Base-by-base conservation (phyloP, 78 protist species). In the Planoprotostelium fungivorum region DNA sequence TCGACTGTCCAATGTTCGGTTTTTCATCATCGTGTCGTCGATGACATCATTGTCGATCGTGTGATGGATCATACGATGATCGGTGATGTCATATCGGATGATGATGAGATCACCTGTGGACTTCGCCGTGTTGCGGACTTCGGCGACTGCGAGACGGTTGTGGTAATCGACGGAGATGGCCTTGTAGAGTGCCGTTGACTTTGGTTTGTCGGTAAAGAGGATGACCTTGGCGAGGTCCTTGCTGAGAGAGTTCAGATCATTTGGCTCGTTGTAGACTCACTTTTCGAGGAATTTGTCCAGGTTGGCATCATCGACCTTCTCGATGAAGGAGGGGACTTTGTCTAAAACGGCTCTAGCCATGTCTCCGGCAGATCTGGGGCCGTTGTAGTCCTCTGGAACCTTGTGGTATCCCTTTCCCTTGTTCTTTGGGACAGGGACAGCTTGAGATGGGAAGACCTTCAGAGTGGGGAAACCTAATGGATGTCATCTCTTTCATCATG, bases 301-400 rank as follows among this genome's bases (percentile, higher is more conserved):
- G 25, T 87, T 63, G 23, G 63, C 28, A 34, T 34, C 36, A 9
- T 91, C 86, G 1, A 94, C 86, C 35, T 93, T 90, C 34, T 1
- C 73, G 5, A 36, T 37, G 51, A 51, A 90, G 87, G 35, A 34
- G 87, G 91, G 92, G 28, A 94, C 36, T 38, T 87, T 89, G 16
- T 73, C 1, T 28, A 89, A 38, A 1, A 87, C 84, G 37, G 36
- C 88, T 28, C 39, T 86, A 29, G 86, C 85, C 34, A 94, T 84
- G 36, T 34, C 90, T 0, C 34, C 63, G 36, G 94, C 92, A 29
- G 94, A 38, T 35, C 96, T 36, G 16, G 84, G 92, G 16, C 87
- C 84, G 83, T 93, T 87, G 92, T 93, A 93, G 89, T 93, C 95
- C 34, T 85, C 89, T 10, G 94, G 92, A 31, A 86, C 92, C 86